These are phyloP conservation scores for Chlorella sorokiniana DNA, from an alignment of 139 green algal species.

Conservation along the genomic window DNA sequence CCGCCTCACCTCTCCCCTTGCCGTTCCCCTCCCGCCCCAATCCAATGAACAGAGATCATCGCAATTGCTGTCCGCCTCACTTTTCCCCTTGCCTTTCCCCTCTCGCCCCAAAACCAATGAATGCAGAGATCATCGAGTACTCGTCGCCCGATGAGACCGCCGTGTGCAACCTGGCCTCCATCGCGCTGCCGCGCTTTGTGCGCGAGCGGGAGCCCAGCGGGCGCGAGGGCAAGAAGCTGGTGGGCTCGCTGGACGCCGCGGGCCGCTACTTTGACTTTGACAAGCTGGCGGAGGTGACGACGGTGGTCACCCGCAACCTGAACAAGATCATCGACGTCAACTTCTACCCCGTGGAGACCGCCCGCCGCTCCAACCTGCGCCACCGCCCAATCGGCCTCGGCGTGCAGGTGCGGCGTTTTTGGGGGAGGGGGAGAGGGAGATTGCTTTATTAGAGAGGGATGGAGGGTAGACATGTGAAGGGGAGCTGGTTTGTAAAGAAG, in stretches of 20 bases:
- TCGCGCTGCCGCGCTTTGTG: conserved; percentile 93
- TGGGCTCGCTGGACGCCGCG: conserved; percentile 77
- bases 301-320: conserved; percentile 85
- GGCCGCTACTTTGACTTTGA: conserved; percentile 90
- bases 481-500: too few relatives aligned
- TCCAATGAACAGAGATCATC: too few relatives aligned
- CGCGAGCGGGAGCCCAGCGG: conserved; percentile 58
- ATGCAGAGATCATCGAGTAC: conserved; percentile 98
- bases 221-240: conserved; percentile 74
- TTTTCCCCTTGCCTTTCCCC: neutral
- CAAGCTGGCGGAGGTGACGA: conserved; percentile 70
- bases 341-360: conserved; percentile 95
- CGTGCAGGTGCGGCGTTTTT: conserved; percentile 87
- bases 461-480: too few relatives aligned
- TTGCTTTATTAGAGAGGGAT: too few relatives aligned
- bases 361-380: conserved; percentile 88
- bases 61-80: neutral
- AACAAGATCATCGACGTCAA: conserved; percentile 99
- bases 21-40: too few relatives aligned
- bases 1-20: too few relatives aligned
- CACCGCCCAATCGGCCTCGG: conserved; percentile 98
- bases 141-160: conserved; percentile 93
- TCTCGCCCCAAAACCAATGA: neutral
- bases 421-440: too few relatives aligned
- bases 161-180: conserved; percentile 98